A percentile compares a stretch with the other conserved stretches of the same genome.
These are phyloP conservation scores for Thermomyces lanuginosus DNA, from an alignment of 2,329 filamentous ascomycete genomes.

Conservation along the genomic window DNA sequence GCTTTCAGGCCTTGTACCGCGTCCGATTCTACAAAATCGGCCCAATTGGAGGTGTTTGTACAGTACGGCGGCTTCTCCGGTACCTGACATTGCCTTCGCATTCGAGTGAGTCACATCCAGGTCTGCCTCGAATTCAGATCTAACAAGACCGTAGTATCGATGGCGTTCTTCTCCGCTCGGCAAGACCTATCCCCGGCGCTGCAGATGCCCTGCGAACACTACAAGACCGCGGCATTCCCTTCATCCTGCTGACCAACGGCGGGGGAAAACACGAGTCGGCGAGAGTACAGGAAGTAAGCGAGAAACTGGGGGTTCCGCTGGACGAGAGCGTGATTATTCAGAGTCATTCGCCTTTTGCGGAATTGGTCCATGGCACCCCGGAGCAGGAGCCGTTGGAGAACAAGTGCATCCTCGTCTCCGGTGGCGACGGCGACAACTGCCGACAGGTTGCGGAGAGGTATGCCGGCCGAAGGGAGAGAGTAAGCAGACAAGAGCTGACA, in stretches of 20 bases:
- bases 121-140: slow-evolving; percentile 2
- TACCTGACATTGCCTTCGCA: slow-evolving; percentile 30
- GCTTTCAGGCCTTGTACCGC: too few species aligned
- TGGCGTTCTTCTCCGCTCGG: slow-evolving; percentile 78
- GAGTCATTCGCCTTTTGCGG: slow-evolving; percentile 77
- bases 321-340: slow-evolving; percentile 62
- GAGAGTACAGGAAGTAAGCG: slow-evolving; percentile 52
- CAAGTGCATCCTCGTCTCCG: slow-evolving; percentile 59
- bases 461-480: too few species aligned
- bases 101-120: slow-evolving; percentile 25
- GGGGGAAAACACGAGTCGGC: slow-evolving; percentile 70
- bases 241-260: slow-evolving; percentile 90
- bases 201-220: slow-evolving; percentile 56
- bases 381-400: slow-evolving; percentile 38
- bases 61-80: too few species aligned
- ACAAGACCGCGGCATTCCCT: slow-evolving; percentile 60
- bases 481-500: background rate
- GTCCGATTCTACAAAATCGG: too few species aligned
- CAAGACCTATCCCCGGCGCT: slow-evolving; percentile 63
- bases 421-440: slow-evolving; percentile 50
- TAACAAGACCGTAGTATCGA: slow-evolving; percentile 49
- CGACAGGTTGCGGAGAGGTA: slow-evolving; percentile 55
- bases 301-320: slow-evolving; percentile 48
- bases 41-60: too few species aligned
- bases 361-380: slow-evolving; percentile 45